phyloP scores from a whole-genome alignment of 225 moss, liverwort and hornwort genomes.

The Polytrichum formosum region DNA sequence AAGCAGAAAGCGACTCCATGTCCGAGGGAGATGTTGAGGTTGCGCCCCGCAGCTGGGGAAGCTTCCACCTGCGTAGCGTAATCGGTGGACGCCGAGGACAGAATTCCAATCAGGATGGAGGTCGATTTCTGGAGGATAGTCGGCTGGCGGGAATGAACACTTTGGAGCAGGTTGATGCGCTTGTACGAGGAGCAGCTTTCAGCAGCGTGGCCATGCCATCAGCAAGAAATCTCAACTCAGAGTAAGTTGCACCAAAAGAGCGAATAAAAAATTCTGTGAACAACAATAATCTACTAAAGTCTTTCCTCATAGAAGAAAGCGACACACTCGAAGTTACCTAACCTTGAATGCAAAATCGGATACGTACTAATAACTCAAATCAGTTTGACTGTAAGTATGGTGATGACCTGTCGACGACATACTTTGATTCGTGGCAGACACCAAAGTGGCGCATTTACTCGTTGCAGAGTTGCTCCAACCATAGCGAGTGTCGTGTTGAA shows the following conservation, averaged over 20 bases:
- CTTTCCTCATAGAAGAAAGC: no score
- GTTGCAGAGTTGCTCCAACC: conserved; percentile 7
- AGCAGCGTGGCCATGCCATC: conserved; percentile 18
- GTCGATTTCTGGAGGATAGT: conserved; percentile 11
- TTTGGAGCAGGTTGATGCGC: conserved; percentile 21
- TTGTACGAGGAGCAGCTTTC: conserved; percentile 17
- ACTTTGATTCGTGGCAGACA: no score
- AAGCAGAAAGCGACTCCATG: conserved; percentile 19
- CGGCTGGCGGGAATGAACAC: conserved; percentile 18
- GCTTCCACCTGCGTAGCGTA: conserved; percentile 29
- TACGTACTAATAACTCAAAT: no score
- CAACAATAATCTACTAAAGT: no score
- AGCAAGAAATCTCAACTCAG: conserved; percentile 8
- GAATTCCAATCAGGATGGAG: conserved; percentile 21
- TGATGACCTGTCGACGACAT: no score
- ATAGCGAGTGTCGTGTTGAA: conserved; percentile 8
- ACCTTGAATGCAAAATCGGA: no score
- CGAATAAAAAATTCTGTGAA: no score
- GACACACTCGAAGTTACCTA: no score
- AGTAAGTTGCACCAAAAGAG: conserved; percentile 11
- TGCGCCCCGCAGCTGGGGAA: conserved; percentile 27
- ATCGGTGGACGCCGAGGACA: conserved; percentile 30
- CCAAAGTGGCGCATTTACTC: no score
- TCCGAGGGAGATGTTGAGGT: conserved; percentile 24
- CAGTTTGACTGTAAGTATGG: no score